These are phyloP conservation scores for Diaporthe ilicicola DNA, from an alignment of 2,329 filamentous ascomycete species.

Conservation along the genomic window DNA sequence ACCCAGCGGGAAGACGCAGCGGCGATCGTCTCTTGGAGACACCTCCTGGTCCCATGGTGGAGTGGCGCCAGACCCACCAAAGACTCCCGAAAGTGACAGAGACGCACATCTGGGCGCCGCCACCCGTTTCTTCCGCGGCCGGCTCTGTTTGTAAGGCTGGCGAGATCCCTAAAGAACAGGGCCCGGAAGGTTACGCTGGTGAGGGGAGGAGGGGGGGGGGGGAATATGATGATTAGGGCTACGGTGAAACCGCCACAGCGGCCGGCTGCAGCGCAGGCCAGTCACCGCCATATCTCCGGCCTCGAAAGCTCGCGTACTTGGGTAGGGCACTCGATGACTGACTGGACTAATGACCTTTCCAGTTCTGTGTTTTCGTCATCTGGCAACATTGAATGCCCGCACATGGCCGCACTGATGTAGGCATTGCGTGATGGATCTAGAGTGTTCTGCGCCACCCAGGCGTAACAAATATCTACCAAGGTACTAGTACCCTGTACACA, in stretches of 20 bases:
- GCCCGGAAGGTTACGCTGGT: not conserved
- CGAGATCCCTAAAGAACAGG: not conserved
- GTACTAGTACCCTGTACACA: too few species aligned
- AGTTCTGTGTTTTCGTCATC: not conserved
- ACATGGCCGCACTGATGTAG: not conserved
- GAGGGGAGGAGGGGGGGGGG: not conserved
- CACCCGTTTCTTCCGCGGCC: not conserved
- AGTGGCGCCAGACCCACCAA: not conserved
- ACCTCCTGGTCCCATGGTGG: not conserved
- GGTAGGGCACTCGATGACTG: not conserved
- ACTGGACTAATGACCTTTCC: not conserved
- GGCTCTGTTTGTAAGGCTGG: not conserved
- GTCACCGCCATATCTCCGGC: not conserved
- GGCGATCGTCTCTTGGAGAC: not conserved
- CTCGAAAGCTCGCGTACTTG: not conserved
- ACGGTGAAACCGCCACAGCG: slow-evolving; percentile 31
- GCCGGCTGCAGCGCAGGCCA: slow-evolving; percentile 17
- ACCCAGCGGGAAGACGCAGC: slow-evolving; percentile 24
- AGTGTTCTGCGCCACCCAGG: not conserved
- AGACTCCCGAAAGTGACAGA: not conserved
- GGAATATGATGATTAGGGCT: not conserved
- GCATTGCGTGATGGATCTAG: not conserved
- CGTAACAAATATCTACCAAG: too few species aligned
- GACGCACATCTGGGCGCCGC: not conserved
- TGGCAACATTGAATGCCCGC: not conserved